phyloP scores from a whole-genome alignment of 345 rosid species.

The Heritiera fomes region DNA sequence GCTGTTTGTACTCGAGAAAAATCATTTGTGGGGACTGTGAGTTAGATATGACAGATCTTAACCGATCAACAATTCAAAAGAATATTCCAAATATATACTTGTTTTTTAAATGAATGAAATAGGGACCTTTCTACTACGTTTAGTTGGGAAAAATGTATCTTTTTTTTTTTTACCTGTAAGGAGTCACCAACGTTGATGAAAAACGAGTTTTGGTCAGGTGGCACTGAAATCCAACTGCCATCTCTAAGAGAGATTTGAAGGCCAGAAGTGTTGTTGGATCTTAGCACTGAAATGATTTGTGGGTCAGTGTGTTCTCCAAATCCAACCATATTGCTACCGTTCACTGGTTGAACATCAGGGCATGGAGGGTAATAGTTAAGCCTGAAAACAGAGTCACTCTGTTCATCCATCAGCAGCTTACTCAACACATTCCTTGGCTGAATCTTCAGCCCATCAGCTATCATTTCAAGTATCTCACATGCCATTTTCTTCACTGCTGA shows the following conservation, averaged over 20 bases:
- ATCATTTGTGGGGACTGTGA: constrained; percentile 16
- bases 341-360: constrained; percentile 26
- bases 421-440: constrained; percentile 60
- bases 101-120: constrained; percentile 10
- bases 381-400: constrained; percentile 70
- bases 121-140: neutral
- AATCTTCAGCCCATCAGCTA: constrained; percentile 71
- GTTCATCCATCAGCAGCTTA: constrained; percentile 59
- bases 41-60: constrained; percentile 1
- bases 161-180: constrained; percentile 53
- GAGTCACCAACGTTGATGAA: constrained; percentile 86
- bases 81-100: neutral
- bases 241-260: constrained; percentile 67
- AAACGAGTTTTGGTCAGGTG: constrained; percentile 71
- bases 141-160: neutral
- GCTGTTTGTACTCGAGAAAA: neutral
- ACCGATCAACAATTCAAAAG: neutral
- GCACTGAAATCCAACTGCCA: constrained; percentile 75
- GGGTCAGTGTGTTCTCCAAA: constrained; percentile 95
- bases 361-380: constrained; percentile 78
- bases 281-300: constrained; percentile 72
- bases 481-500: constrained; percentile 59
- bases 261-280: constrained; percentile 85
- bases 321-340: constrained; percentile 45
- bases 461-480: constrained; percentile 60